phyloP scores from a whole-genome alignment of 2,329 filamentous ascomycete genomes.

The Scopulariopsis brevicaulis region DNA sequence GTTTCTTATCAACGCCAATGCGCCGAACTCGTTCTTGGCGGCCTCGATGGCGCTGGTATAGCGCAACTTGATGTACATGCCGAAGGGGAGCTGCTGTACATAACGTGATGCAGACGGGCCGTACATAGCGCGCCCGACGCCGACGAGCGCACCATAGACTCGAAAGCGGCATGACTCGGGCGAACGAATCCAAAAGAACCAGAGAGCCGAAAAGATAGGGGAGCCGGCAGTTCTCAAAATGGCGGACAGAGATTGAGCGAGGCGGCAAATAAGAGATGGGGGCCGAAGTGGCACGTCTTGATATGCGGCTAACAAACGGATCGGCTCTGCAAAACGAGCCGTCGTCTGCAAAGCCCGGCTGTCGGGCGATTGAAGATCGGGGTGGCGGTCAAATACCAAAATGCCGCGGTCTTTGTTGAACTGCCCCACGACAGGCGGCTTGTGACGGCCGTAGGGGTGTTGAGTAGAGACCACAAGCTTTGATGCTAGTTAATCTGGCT shows the following conservation, averaged over 20 bases:
- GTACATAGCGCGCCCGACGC: constrained; percentile 4
- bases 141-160: not conserved
- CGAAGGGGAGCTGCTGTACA: constrained; percentile 11
- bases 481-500: not conserved
- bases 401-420: not conserved
- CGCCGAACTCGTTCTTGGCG: not conserved
- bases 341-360: not conserved
- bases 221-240: not conserved
- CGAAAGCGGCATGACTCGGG: not conserved
- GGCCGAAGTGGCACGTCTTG: not conserved
- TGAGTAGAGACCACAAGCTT: not conserved
- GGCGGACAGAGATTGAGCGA: not conserved
- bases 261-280: not conserved
- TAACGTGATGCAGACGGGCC: constrained; percentile 6
- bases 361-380: not conserved
- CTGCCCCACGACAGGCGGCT: not conserved
- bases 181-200: not conserved
- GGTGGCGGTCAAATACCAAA: not conserved
- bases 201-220: not conserved
- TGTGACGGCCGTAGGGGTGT: not conserved
- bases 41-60: not conserved
- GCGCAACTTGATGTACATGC: constrained; percentile 9
- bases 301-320: not conserved
- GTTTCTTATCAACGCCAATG: not conserved
- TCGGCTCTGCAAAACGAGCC: not conserved